These are phyloP conservation scores for Diplodia intermedia DNA, from an alignment of 2,329 filamentous ascomycete genomes.

Conservation along the genomic window DNA sequence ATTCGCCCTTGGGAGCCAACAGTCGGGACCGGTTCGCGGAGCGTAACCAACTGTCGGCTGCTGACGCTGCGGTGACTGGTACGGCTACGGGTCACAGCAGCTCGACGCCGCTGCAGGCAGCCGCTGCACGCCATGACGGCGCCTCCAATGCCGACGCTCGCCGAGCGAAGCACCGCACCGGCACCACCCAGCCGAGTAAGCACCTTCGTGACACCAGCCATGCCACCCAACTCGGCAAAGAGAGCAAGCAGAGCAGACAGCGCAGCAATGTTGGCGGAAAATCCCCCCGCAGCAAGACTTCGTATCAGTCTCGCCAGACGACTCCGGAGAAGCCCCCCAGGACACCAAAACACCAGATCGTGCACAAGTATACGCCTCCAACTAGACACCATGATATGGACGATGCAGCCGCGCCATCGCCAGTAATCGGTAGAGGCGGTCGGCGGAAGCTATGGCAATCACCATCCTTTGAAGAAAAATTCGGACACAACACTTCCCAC, in stretches of 20 bases:
- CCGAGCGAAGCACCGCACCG: constrained; percentile 20
- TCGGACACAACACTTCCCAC: constrained; percentile 33
- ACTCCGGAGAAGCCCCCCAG: background rate
- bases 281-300: background rate
- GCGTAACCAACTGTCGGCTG: background rate
- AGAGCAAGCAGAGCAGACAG: constrained; percentile 7
- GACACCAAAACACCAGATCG: background rate
- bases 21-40: constrained; percentile 2
- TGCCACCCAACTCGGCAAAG: background rate
- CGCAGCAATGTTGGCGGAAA: constrained; percentile 1
- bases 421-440: constrained; percentile 23
- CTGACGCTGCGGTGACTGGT: background rate
- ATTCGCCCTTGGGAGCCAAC: constrained; percentile 10
- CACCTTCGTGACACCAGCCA: background rate
- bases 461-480: constrained; percentile 51
- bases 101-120: constrained; percentile 23
- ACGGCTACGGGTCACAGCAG: constrained; percentile 8
- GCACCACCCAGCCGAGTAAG: background rate
- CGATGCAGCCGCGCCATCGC: constrained; percentile 32
- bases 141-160: background rate
- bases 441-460: constrained; percentile 38
- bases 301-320: background rate
- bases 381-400: constrained; percentile 36
- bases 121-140: constrained; percentile 13
- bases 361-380: constrained; percentile 36